Base-by-base conservation (phyloP, 2,329 filamentous ascomycete species). In the Stylonectria norvegica region DNA sequence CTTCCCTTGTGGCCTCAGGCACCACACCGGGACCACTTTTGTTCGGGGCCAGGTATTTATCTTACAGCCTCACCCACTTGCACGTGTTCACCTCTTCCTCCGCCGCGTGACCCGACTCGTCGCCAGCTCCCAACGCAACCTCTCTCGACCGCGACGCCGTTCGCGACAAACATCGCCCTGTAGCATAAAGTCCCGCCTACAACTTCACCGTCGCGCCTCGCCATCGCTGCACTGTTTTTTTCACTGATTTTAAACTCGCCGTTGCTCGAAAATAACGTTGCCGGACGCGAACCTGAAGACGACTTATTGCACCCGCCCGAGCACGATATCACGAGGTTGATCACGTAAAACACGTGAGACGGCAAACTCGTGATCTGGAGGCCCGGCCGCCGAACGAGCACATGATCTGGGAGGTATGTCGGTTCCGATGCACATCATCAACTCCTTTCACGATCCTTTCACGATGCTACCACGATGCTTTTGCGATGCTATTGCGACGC, bases 261-360 rank as follows among this genome's bases (percentile, higher is more conserved):
- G n/a, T n/a, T n/a, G n/a, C n/a, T n/a, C n/a, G n/a, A n/a, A n/a
- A n/a, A n/a, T n/a, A n/a, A n/a, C n/a, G n/a, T n/a, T n/a, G 9
- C 27, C 12, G 22, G 12, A 25, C 22, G 22, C 22, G 22, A 12
- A 7, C 12, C 22, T 7, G 12, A 25, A 12, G 22, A 44, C 50
- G 50, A 60, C 61, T 62, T 63, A 62, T 56, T 53, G 43, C 48
- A 53, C 51, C 43, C 38, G 46, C 45, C 49, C 57, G 49, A 51
- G 52, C 67, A 66, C 67, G 67, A 70, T 67, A 71, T 71, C 68
- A 71, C 68, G 68, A 71, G 68, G 66, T 70, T 62, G 60, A 63
- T 65, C 64, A 64, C 64, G 59, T 61, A 63, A 62, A 66, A 66
- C 66, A 70, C 67, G 66, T 69, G 67, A 68, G 64, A 56, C 52